A percentile compares a stretch with the other conserved stretches of the same genome.
Evolutionary conservation across 2,329 filamentous ascomycete genomes (phyloP).

Genomic region (Colletotrichum sp.): DNA sequence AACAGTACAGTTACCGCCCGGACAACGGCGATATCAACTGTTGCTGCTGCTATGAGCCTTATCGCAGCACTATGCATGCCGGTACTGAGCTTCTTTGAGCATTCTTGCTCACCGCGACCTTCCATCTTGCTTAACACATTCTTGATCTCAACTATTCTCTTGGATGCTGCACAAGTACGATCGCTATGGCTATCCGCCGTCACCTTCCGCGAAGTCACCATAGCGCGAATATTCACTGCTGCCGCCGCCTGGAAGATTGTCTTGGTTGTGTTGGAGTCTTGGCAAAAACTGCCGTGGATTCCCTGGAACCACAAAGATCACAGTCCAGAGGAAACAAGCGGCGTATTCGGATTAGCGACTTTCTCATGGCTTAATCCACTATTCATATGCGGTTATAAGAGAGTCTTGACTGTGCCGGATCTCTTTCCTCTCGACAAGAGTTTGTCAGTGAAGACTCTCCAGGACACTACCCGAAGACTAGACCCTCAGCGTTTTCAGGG

Average conservation of each 20-base stretch:
- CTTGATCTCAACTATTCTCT: neutral
- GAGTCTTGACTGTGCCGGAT: slow-evolving; percentile 32
- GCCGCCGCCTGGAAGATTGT: slow-evolving; percentile 22
- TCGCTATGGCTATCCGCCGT: neutral
- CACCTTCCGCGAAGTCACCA: neutral
- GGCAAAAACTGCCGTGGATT: slow-evolving; percentile 21
- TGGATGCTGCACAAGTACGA: neutral
- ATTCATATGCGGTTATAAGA: slow-evolving; percentile 35
- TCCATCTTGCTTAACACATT: slow-evolving; percentile 2
- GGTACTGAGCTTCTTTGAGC: slow-evolving; percentile 32
- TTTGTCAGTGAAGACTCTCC: neutral
- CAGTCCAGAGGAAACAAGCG: slow-evolving; percentile 41
- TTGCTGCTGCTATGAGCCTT: slow-evolving; percentile 31
- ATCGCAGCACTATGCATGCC: slow-evolving; percentile 30
- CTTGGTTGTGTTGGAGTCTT: slow-evolving; percentile 24
- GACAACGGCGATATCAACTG: neutral
- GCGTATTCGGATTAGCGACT: slow-evolving; percentile 32
- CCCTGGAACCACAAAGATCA: slow-evolving; percentile 19
- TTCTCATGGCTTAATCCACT: slow-evolving; percentile 40
- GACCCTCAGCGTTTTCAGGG: neutral
- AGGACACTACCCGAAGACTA: neutral
- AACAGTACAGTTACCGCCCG: neutral
- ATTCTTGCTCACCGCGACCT: slow-evolving; percentile 29
- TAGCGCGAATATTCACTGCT: slow-evolving; percentile 21
- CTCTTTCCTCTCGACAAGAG: slow-evolving; percentile 25